phyloP scores from a whole-genome alignment of 768 basidiomycete genomes.

The Rhodosporidiobolus sp. region DNA sequence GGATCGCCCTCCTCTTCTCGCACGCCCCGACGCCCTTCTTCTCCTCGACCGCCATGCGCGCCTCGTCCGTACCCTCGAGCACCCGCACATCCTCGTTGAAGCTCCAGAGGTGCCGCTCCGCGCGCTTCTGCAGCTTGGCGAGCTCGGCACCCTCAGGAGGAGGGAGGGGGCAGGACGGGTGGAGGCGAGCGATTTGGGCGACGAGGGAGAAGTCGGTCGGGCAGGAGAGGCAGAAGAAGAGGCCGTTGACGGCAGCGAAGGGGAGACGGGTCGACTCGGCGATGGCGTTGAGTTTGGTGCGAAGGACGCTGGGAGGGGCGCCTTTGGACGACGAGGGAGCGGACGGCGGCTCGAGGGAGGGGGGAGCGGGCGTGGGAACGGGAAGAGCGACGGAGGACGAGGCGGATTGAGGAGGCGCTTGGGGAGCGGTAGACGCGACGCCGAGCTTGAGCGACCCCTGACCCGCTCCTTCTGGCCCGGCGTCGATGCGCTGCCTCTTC shows the following conservation, averaged over 20 bases:
- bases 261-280: not conserved
- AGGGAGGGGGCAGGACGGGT: not conserved
- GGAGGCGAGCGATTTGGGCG: not conserved
- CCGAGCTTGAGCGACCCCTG: not conserved
- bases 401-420: not conserved
- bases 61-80: conserved; percentile 13
- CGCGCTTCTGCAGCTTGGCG: not conserved
- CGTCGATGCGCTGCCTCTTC: not conserved
- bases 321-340: no score
- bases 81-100: conserved; percentile 5
- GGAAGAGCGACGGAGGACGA: not conserved
- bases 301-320: not conserved
- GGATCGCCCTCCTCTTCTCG: not conserved
- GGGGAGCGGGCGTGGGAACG: not conserved
- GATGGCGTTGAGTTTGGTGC: not conserved
- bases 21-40: not conserved
- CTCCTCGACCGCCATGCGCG: not conserved
- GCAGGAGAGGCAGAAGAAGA: not conserved
- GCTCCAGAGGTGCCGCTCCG: conserved; percentile 1
- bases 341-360: not conserved
- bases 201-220: not conserved
- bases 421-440: not conserved
- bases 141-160: not conserved
- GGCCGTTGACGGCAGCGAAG: not conserved
- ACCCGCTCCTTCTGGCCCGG: not conserved